A percentile compares a stretch with the other conserved stretches of the same genome.
Conservation (phyloP, 805 yeast species). For the Cyberlindnera maclurae region DNA sequence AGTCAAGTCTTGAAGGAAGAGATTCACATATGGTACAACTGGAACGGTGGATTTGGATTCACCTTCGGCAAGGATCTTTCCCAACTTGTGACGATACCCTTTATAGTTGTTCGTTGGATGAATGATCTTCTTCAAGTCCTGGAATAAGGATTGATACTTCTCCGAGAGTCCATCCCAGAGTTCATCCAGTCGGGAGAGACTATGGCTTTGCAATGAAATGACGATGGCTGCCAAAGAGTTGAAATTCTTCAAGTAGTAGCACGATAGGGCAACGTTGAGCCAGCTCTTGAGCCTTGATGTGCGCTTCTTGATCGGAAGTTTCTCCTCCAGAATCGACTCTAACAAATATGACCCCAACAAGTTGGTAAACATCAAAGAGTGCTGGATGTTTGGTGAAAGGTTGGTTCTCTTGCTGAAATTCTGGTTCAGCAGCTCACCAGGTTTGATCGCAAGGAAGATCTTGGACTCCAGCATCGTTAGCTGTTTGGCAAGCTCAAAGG, state of each 20-base stretch:
- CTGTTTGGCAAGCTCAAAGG: constrained; percentile 72
- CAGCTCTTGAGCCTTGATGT: constrained; percentile 54
- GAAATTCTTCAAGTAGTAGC: constrained; percentile 66
- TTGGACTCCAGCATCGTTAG: constrained; percentile 65
- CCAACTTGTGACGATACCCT: constrained; percentile 58
- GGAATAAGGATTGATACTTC: constrained; percentile 55
- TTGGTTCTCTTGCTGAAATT: constrained; percentile 51
- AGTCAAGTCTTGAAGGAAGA: constrained; percentile 72
- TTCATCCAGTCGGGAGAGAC: constrained; percentile 52
- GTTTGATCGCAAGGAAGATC: constrained; percentile 54
- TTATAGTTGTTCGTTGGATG: constrained; percentile 71
- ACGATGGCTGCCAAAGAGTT: constrained; percentile 75
- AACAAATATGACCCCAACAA: constrained; percentile 64
- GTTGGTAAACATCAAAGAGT: constrained; percentile 62
- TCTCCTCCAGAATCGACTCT: constrained; percentile 57
- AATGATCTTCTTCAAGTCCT: constrained; percentile 57
- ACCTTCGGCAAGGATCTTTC: constrained; percentile 41
- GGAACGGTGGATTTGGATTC: constrained; percentile 40
- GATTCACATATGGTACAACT: constrained; percentile 67
- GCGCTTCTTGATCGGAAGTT: constrained; percentile 39
- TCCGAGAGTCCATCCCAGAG: constrained; percentile 53
- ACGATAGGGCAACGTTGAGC: constrained; percentile 68
- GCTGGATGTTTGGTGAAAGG: constrained; percentile 56
- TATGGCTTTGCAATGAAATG: constrained; percentile 68
- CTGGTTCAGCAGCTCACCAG: constrained; percentile 61